Conservation (phyloP, 106 monocot genomes). For the Apostasia shenzhenica region DNA sequence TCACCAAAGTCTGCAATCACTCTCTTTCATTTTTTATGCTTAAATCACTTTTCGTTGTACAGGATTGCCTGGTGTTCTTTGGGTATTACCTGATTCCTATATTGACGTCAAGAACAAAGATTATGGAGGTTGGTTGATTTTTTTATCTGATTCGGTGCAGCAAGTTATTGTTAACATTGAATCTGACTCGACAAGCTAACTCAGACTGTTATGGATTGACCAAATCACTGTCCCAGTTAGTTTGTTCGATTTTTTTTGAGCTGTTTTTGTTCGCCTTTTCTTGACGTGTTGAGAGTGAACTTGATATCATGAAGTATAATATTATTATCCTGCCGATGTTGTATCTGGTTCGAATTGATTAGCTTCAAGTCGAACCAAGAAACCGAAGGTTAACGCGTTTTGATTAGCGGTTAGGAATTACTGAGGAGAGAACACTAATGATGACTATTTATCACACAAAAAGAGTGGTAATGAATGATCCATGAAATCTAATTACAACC, state of each 20-base stretch:
- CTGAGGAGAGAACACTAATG: no score
- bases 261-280: neutral
- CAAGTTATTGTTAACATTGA: neutral
- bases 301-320: neutral
- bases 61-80: slow-evolving; percentile 94
- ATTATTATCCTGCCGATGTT: no score
- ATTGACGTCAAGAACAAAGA: slow-evolving; percentile 97
- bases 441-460: no score
- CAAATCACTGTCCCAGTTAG: neutral
- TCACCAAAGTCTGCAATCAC: neutral
- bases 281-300: neutral
- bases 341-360: no score
- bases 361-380: no score
- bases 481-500: neutral
- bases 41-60: slow-evolving; percentile 5
- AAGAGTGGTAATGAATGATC: no score
- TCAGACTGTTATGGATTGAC: neutral
- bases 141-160: no score
- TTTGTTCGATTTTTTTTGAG: neutral
- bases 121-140: slow-evolving; percentile 65
- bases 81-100: slow-evolving; percentile 98
- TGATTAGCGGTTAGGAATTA: no score
- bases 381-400: neutral
- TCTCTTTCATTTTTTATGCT: neutral
- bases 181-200: neutral